These are phyloP conservation scores for Cantharellus anzutake DNA, from an alignment of 768 basidiomycete genomes.

Conservation along the genomic window DNA sequence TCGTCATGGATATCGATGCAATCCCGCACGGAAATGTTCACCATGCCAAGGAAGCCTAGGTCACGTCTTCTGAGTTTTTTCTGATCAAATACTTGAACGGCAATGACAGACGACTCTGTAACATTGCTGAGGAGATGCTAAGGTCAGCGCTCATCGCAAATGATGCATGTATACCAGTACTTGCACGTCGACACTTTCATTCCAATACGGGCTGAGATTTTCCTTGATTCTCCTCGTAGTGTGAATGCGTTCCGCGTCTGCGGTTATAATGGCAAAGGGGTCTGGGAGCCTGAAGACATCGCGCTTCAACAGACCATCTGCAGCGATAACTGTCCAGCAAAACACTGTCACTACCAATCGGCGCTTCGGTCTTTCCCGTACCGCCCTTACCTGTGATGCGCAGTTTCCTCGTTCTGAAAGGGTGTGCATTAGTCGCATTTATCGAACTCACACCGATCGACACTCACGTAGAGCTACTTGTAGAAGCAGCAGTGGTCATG, in stretches of 20 bases:
- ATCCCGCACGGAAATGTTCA: conserved; percentile 83
- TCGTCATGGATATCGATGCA: conserved; percentile 82
- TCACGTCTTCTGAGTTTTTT: conserved; percentile 97
- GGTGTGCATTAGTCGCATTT: not conserved
- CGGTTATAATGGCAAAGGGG: conserved; percentile 95
- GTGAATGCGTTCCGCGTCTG: conserved; percentile 93
- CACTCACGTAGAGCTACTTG: not conserved
- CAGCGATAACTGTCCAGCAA: conserved; percentile 67
- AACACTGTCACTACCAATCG: not conserved
- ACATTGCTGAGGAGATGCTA: conserved; percentile 40
- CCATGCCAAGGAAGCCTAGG: conserved; percentile 95
- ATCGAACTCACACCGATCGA: not conserved
- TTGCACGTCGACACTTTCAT: conserved; percentile 94
- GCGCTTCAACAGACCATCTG: conserved; percentile 81
- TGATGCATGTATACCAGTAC: conserved; percentile 12
- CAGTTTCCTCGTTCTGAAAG: conserved; percentile 8
- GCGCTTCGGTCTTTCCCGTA: not conserved
- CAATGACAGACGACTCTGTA: conserved; percentile 93
- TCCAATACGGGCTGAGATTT: conserved; percentile 90
- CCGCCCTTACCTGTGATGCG: conserved; percentile 9
- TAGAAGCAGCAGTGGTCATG: not conserved
- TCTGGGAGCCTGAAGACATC: conserved; percentile 94
- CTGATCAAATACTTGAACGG: conserved; percentile 98
- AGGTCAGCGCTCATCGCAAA: not conserved
- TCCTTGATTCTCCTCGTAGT: conserved; percentile 96